phyloP scores from a whole-genome alignment of 768 basidiomycete species.

The Boletus subcaerulescens region DNA sequence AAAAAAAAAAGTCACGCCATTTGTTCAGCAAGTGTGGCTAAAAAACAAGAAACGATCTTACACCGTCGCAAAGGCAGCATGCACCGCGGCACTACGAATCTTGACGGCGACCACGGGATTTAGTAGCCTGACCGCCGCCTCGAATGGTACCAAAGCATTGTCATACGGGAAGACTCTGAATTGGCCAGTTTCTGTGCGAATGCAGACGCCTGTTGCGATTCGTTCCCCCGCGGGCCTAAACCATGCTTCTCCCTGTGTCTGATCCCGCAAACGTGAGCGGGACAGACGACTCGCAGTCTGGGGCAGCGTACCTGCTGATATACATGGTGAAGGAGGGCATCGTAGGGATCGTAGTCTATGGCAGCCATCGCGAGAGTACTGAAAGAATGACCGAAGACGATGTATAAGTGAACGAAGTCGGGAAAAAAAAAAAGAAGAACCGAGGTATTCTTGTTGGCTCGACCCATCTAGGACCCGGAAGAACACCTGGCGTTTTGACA shows the following conservation, averaged over 20 bases:
- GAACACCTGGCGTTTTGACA: background rate
- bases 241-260: slow-evolving; percentile 84
- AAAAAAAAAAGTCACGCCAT: background rate
- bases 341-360: slow-evolving; percentile 80
- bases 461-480: background rate
- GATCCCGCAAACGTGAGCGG: slow-evolving; percentile 18
- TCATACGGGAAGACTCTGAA: slow-evolving; percentile 85
- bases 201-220: slow-evolving; percentile 72
- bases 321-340: slow-evolving; percentile 76
- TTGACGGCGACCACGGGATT: slow-evolving; percentile 87
- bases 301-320: slow-evolving; percentile 60
- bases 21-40: background rate
- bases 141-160: slow-evolving; percentile 74
- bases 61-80: slow-evolving; percentile 72
- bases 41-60: slow-evolving; percentile 33
- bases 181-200: slow-evolving; percentile 61
- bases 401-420: slow-evolving; percentile 14
- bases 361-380: slow-evolving; percentile 5
- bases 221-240: slow-evolving; percentile 81
- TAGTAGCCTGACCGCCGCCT: slow-evolving; percentile 65
- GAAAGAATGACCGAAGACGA: background rate
- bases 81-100: slow-evolving; percentile 72
- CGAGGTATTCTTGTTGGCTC: background rate
- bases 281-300: background rate
- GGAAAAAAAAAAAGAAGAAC: background rate